Base-by-base conservation (phyloP, 75 land plant genomes). In the Sequoiadendron giganteum region DNA sequence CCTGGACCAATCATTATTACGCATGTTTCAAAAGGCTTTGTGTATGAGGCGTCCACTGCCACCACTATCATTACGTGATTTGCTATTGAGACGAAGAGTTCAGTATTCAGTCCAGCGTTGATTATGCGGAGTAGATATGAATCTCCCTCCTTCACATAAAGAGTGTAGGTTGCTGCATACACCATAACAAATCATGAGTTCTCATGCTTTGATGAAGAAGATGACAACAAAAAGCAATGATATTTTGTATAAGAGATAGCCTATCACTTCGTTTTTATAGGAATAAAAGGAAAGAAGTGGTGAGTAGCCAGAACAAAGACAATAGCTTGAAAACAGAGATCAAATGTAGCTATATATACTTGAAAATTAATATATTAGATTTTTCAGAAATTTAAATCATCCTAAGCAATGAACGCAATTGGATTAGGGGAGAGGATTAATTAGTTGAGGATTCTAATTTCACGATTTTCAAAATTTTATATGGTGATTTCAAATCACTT, bases 1-100 rank as follows among this genome's bases (percentile, higher is more conserved):
- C 95, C 95, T 18, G 95, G 95, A 10, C 88, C 90, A 19, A 94
- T 42, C 88, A 95, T 55, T 52, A 95, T 30, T 83, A 90, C 88
- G 16, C 54, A 6, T 61, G 95, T 95, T 43, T 87, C 80, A 87
- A 88, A 93, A 19, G 95, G 95, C 40, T 92, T 93, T 40, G 87
- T 78, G 90, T 95, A 95, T 55, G 91, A 84, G 13, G 93, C 96
- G 58, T 95, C 96, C 30, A 89, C 92, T 0, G 87, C 95, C 10
- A 93, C 95, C n/a, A 95, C 95, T 2, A 87, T 86, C 38, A 91
- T 58, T 4, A n/a, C 49, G 72, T 91, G 92, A 32, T 86, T 86
- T 40, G 92, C 92, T 34, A 91, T 49, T 10, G 82, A 78, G 32
- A 91, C 65, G 81, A 87, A 91, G 38, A 88, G 48, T 30, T 72